Evolutionary conservation across 768 basidiomycete species (phyloP).

Genomic region (Royoungia palumana): DNA sequence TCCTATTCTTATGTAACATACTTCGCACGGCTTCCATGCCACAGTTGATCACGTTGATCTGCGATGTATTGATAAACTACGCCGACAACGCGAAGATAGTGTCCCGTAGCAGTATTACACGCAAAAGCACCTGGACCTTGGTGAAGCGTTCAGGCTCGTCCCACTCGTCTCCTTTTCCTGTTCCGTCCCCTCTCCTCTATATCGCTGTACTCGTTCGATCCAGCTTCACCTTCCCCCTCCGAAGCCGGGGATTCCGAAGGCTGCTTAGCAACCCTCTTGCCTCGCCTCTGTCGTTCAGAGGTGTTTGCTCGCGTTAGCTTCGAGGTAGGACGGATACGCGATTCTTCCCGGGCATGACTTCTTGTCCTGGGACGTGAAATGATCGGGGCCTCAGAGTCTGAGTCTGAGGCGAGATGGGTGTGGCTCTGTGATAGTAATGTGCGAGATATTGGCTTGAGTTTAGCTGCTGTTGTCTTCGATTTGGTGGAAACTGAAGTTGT

Average conservation of each 20-base stretch:
- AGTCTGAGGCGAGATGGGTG: slow-evolving; percentile 16
- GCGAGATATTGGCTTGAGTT: slow-evolving; percentile 18
- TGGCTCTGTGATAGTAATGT: slow-evolving; percentile 23
- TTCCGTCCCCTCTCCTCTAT: slow-evolving; percentile 19
- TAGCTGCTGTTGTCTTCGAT: not conserved
- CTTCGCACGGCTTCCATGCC: no score
- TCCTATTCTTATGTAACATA: no score
- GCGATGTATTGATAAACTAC: no score
- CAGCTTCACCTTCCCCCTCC: slow-evolving; percentile 9
- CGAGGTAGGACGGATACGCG: slow-evolving; percentile 9
- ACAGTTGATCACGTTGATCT: no score
- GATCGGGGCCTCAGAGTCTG: slow-evolving; percentile 24
- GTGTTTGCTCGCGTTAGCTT: slow-evolving; percentile 5
- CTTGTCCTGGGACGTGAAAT: slow-evolving; percentile 22
- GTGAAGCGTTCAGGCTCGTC: slow-evolving; percentile 1
- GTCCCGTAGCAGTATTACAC: no score
- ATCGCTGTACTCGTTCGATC: slow-evolving; percentile 9
- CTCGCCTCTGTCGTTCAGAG: slow-evolving; percentile 3
- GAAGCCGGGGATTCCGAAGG: slow-evolving; percentile 4
- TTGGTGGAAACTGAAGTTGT: not conserved
- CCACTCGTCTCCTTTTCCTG: slow-evolving; percentile 30
- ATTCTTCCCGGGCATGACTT: slow-evolving; percentile 23
- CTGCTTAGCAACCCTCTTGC: not conserved
- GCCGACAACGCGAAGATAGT: no score
- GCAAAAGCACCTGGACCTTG: no score